Conservation (phyloP, 1,139 yeast genomes). For the Yamadazyma sp. region DNA sequence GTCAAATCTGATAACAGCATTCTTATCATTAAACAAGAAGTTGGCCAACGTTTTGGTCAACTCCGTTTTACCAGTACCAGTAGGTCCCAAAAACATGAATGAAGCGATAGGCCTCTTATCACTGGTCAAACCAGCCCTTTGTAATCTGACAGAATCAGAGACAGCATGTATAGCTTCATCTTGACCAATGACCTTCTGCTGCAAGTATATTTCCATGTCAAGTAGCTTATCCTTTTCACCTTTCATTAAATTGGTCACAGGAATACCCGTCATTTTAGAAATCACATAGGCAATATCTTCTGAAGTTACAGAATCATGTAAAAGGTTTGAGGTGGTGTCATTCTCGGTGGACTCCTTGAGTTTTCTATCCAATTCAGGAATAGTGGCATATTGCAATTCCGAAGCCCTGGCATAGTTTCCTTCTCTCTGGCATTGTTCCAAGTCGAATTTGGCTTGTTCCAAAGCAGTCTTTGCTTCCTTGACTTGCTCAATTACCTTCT, state of each 20-base stretch:
- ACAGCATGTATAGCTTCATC: constrained; percentile 90
- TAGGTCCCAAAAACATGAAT: constrained; percentile 94
- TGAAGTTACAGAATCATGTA: constrained; percentile 91
- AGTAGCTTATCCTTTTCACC: constrained; percentile 91
- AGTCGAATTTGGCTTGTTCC: constrained; percentile 79
- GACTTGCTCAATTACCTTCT: constrained; percentile 67
- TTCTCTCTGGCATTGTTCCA: constrained; percentile 78
- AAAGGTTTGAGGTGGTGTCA: constrained; percentile 38
- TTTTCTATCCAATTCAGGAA: constrained; percentile 72
- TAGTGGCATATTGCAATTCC: constrained; percentile 79
- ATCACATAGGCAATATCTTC: constrained; percentile 93
- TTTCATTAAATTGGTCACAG: constrained; percentile 85
- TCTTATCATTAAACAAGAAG: constrained; percentile 84
- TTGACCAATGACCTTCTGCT: constrained; percentile 86
- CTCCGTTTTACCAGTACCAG: constrained; percentile 98
- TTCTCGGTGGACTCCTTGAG: constrained; percentile 49
- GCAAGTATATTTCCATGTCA: constrained; percentile 80
- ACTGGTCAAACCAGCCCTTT: constrained; percentile 93
- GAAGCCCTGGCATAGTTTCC: constrained; percentile 90
- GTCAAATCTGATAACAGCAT: constrained; percentile 85
- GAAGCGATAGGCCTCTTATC: constrained; percentile 95
- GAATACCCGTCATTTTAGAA: constrained; percentile 94
- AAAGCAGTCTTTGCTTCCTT: constrained; percentile 77
- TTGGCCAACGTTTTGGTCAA: constrained; percentile 89
- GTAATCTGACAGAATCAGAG: constrained; percentile 91